These are phyloP conservation scores for Microsporum audouinii DNA, from an alignment of 2,329 filamentous ascomycete genomes.

Conservation along the genomic window DNA sequence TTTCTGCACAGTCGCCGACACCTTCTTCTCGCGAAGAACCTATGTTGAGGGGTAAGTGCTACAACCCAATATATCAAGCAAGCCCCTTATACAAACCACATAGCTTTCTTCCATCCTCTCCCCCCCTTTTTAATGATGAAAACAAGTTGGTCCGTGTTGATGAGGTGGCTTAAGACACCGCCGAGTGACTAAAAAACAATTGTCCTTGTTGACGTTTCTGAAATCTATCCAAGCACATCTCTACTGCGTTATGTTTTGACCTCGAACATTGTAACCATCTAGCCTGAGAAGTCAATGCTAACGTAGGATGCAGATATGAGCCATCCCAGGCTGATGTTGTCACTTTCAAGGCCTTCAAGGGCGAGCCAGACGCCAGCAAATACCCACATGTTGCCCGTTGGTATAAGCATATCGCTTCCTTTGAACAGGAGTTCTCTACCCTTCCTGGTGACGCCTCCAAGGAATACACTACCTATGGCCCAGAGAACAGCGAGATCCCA, in stretches of 20 bases:
- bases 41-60: constrained; percentile 70
- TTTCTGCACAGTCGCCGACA: constrained; percentile 31
- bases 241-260: constrained; percentile 9
- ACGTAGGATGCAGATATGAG: constrained; percentile 38
- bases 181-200: constrained; percentile 63
- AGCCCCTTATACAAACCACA: background rate
- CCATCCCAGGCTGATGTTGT: constrained; percentile 93
- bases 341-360: constrained; percentile 78
- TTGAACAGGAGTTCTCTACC: constrained; percentile 81
- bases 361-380: constrained; percentile 66
- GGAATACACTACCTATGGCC: constrained; percentile 81
- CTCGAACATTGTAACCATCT: background rate
- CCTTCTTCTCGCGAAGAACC: constrained; percentile 49
- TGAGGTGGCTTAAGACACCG: constrained; percentile 88
- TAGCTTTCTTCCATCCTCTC: constrained; percentile 2
- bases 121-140: constrained; percentile 53
- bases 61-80: background rate
- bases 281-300: background rate
- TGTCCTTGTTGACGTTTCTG: constrained; percentile 61
- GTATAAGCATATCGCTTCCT: constrained; percentile 97
- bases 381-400: constrained; percentile 91
- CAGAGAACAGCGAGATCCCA: constrained; percentile 64
- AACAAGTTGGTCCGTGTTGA: constrained; percentile 88
- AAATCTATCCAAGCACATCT: constrained; percentile 25
- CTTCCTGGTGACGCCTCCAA: constrained; percentile 86